Conservation (phyloP, 2,329 filamentous ascomycete species). For the Trichoderma endophyticum region DNA sequence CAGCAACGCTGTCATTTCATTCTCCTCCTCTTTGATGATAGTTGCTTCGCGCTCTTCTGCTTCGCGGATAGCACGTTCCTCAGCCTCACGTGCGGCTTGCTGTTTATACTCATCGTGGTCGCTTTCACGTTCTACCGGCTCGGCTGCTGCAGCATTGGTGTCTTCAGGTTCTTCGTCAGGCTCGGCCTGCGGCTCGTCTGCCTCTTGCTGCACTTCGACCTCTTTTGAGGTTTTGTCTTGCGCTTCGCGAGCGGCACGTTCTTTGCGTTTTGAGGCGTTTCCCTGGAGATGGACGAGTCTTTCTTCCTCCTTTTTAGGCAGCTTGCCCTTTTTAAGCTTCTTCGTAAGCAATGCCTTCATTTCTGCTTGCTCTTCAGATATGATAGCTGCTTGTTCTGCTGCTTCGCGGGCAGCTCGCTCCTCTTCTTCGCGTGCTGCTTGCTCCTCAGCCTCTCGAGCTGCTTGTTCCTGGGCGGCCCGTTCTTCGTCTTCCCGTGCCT, state of each 20-base stretch:
- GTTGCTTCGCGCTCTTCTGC: constrained; percentile 24
- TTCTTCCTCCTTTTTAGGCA: constrained; percentile 46
- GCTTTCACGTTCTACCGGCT: constrained; percentile 35
- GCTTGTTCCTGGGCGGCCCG: constrained; percentile 17
- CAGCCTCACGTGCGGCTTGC: constrained; percentile 27
- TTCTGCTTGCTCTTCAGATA: constrained; percentile 36
- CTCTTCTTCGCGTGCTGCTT: constrained; percentile 20
- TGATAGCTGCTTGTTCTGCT: constrained; percentile 20
- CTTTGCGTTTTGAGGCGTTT: constrained; percentile 36
- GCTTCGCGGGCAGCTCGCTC: constrained; percentile 22
- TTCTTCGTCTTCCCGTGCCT: constrained; percentile 14
- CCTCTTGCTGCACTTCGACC: not conserved
- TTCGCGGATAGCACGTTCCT: constrained; percentile 25
- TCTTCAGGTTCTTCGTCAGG: constrained; percentile 27
- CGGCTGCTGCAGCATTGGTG: constrained; percentile 27
- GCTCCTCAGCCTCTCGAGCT: constrained; percentile 20
- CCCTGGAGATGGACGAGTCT: constrained; percentile 39
- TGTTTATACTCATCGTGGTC: constrained; percentile 13
- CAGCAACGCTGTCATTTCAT: constrained; percentile 39
- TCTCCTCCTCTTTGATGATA: constrained; percentile 36
- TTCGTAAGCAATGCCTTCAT: constrained; percentile 44
- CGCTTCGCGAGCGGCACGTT: constrained; percentile 29
- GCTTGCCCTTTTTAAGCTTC: constrained; percentile 47
- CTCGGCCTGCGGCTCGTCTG: constrained; percentile 25
- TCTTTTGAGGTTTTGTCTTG: constrained; percentile 24